Percentiles rank a stretch among this genome's conserved stretches.
Conservation (phyloP, 768 basidiomycete genomes). For the Myochromella boudieri region DNA sequence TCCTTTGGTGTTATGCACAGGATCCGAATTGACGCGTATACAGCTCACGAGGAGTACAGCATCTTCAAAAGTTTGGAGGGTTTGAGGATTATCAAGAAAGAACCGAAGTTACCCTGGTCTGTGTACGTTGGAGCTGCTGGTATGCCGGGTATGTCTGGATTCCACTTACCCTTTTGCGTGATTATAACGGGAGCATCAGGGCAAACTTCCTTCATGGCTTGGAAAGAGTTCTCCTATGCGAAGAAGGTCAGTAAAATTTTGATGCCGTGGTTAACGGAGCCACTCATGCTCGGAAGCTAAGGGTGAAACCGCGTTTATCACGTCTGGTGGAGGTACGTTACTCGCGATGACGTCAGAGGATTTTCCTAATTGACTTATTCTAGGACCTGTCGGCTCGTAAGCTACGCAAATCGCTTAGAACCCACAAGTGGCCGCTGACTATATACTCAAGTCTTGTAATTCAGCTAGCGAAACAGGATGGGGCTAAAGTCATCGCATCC, state of each 20-base stretch:
- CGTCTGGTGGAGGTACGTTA: conserved; percentile 34
- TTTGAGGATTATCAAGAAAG: conserved; percentile 35
- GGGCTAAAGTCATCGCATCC: conserved; percentile 66
- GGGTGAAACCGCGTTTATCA: conserved; percentile 43
- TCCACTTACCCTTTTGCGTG: not conserved
- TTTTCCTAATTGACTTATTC: not conserved
- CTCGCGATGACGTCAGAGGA: not conserved
- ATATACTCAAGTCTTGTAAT: conserved; percentile 30
- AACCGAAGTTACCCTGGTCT: conserved; percentile 46
- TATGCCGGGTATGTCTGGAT: conserved; percentile 45
- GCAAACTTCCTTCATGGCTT: conserved; percentile 37
- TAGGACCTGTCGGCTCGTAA: conserved; percentile 41
- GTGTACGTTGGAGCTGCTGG: conserved; percentile 50
- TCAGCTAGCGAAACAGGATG: conserved; percentile 51
- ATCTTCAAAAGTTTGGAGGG: conserved; percentile 23
- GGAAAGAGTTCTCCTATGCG: conserved; percentile 38
- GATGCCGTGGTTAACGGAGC: not conserved
- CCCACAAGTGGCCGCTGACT: not conserved
- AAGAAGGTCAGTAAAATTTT: conserved; percentile 28
- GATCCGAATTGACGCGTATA: not conserved
- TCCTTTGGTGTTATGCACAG: not conserved
- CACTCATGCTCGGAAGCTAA: conserved; percentile 9
- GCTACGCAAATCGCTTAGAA: not conserved
- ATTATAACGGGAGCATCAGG: too few relatives aligned
- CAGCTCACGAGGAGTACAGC: conserved; percentile 43